Evolutionary conservation across 331 rosid genomes (phyloP).

Genomic region (Spiraea crenata): DNA sequence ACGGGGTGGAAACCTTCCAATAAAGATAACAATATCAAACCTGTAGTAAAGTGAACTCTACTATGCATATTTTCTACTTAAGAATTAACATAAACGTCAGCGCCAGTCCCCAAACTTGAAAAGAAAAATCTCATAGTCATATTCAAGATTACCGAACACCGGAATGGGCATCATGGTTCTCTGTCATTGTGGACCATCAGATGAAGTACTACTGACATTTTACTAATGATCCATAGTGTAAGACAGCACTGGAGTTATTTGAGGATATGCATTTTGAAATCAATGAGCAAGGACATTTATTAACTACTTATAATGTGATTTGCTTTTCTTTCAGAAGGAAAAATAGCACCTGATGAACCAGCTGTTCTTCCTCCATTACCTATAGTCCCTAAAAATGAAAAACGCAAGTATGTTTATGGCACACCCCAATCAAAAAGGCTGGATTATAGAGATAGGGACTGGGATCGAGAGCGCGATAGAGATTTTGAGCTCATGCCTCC

Average conservation of each 20-base stretch:
- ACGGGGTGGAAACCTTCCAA: background rate
- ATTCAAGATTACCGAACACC: too few species aligned
- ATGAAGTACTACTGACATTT: background rate
- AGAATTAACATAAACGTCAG: too few species aligned
- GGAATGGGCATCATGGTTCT: too few species aligned
- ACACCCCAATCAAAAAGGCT: slow-evolving; percentile 79
- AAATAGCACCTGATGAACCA: slow-evolving; percentile 80
- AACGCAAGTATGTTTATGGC: slow-evolving; percentile 51
- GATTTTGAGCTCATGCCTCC: slow-evolving; percentile 99
- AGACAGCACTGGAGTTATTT: background rate
- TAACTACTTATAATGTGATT: slow-evolving; percentile 10
- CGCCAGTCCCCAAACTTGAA: too few species aligned
- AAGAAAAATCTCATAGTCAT: too few species aligned
- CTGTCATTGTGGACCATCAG: background rate
- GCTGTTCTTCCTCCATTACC: slow-evolving; percentile 93
- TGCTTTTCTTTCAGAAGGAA: slow-evolving; percentile 67
- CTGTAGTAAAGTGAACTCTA: too few species aligned
- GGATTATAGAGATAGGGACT: slow-evolving; percentile 85
- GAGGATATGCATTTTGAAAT: background rate
- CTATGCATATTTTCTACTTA: too few species aligned
- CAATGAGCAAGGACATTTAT: background rate
- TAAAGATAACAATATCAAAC: too few species aligned
- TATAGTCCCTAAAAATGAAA: slow-evolving; percentile 67
- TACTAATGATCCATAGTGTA: too few species aligned
- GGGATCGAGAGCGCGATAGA: slow-evolving; percentile 95